Evolutionary conservation across 2,329 filamentous ascomycete species (phyloP).

Genomic region (Stachybotrys echinatus): DNA sequence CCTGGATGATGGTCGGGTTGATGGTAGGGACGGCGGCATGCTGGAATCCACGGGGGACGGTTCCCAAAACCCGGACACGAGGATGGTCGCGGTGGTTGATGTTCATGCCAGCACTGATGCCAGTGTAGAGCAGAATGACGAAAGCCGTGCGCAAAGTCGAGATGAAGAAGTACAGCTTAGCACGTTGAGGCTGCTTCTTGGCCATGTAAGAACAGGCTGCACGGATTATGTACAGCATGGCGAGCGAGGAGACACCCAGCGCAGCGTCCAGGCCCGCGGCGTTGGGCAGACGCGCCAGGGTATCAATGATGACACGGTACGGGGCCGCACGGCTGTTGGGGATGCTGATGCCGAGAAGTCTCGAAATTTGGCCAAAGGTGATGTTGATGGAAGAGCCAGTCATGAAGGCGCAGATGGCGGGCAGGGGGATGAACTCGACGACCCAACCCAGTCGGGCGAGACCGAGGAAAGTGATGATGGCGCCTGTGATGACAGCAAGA

Average conservation of each 20-base stretch:
- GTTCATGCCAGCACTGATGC: constrained; percentile 70
- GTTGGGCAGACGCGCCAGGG: constrained; percentile 35
- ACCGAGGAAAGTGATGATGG: constrained; percentile 43
- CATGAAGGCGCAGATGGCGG: constrained; percentile 49
- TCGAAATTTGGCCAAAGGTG: constrained; percentile 42
- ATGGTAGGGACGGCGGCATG: constrained; percentile 62
- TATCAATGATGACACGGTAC: constrained; percentile 46
- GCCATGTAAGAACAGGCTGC: constrained; percentile 56
- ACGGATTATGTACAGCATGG: constrained; percentile 64
- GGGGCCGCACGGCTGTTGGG: constrained; percentile 44
- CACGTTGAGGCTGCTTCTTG: constrained; percentile 59
- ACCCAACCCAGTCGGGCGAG: constrained; percentile 47
- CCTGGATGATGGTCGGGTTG: constrained; percentile 52
- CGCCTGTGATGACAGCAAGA: constrained; percentile 41
- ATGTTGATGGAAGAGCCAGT: constrained; percentile 48
- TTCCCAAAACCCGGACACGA: constrained; percentile 58
- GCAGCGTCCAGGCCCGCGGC: constrained; percentile 62
- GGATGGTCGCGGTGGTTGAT: constrained; percentile 50
- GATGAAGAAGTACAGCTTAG: constrained; percentile 72
- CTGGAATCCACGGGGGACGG: constrained; percentile 64
- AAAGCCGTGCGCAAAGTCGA: constrained; percentile 75
- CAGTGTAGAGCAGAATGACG: constrained; percentile 73
- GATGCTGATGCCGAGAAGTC: constrained; percentile 43
- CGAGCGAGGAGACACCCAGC: constrained; percentile 64
- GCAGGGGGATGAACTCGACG: constrained; percentile 48